Evolutionary conservation across 2,329 filamentous ascomycete genomes (phyloP).

Genomic region (Fusarium sarcochroum): DNA sequence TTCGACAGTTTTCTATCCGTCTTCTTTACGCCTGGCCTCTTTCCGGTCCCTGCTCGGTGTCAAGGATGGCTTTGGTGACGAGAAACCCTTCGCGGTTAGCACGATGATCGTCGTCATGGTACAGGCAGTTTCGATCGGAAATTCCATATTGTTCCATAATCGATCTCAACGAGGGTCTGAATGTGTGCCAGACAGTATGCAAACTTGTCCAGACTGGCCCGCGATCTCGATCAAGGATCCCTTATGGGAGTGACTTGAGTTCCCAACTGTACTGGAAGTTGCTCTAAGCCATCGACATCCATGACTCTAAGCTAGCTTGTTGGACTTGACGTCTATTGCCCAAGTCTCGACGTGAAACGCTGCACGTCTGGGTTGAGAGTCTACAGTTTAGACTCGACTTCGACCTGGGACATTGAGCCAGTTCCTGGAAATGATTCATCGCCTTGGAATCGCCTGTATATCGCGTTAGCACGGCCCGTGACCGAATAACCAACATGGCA

Average conservation of each 20-base stretch:
- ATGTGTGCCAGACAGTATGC: conserved; percentile 30
- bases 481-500: conserved; percentile 16
- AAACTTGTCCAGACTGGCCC: background rate
- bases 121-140: conserved; percentile 1
- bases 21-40: background rate
- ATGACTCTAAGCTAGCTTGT: conserved; percentile 8
- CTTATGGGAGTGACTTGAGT: background rate
- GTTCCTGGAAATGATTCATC: conserved; percentile 68
- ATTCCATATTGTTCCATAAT: background rate
- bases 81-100: conserved; percentile 13
- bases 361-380: conserved; percentile 15
- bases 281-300: background rate
- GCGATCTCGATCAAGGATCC: background rate
- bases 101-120: conserved; percentile 2
- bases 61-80: conserved; percentile 4
- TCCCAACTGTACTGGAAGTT: background rate
- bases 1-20: background rate
- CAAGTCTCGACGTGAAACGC: conserved; percentile 10
- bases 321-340: conserved; percentile 1
- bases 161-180: conserved; percentile 6
- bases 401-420: conserved; percentile 54
- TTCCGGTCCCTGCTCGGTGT: conserved; percentile 9
- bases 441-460: conserved; percentile 63
- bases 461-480: conserved; percentile 37
- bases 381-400: conserved; percentile 53